Evolutionary conservation across 176 grass and related monocot species (phyloP), one percentile per base, ranked within the genome.

Genomic region (Oryza officinalis): DNA sequence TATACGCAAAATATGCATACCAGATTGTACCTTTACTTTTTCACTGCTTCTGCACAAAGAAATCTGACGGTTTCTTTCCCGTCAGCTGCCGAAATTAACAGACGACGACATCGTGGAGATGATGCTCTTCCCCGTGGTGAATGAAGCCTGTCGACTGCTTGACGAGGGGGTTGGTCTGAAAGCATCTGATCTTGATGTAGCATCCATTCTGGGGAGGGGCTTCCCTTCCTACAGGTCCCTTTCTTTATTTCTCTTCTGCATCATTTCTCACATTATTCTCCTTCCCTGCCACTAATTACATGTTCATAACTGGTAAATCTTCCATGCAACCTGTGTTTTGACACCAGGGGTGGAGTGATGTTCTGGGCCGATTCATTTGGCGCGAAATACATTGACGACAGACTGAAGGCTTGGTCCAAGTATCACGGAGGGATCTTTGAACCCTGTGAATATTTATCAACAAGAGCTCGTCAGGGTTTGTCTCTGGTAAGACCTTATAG

Each of bases 171-270:
- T 97, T 67, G 82, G 78, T 84, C n/a, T 93, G 35, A 97, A 94
- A 87, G 85, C 92, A 73, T 93, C 90, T 52, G 95, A 97, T 35
- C 90, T 97, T 1, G 95, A 97, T 83, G 79, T 97, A 63, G 92
- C 95, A 45, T 91, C 95, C 26, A 71, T 94, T 78, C 87, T 93
- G 90, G 95, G 95, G n/a, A 91, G 87, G 90, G 90, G 95, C 12
- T 97, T 97, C 79, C 95, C 92, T 76, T 86, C 95, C 84, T 94
- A 93, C 65, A 94, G 92, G 95, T 97, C 49, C 49, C 35, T 22
- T 69, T 57, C 27, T 75, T 17, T 52, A 59, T 7, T 33, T 37
- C 32, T 82, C 20, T 64, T 25, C 17, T 43, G 31, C 27, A 43
- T 37, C 27, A 43, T 37, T 8, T 18, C 18, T 54, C 37, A 20